phyloP scores from a whole-genome alignment of 441 rosid species.

The California macrophylla region DNA sequence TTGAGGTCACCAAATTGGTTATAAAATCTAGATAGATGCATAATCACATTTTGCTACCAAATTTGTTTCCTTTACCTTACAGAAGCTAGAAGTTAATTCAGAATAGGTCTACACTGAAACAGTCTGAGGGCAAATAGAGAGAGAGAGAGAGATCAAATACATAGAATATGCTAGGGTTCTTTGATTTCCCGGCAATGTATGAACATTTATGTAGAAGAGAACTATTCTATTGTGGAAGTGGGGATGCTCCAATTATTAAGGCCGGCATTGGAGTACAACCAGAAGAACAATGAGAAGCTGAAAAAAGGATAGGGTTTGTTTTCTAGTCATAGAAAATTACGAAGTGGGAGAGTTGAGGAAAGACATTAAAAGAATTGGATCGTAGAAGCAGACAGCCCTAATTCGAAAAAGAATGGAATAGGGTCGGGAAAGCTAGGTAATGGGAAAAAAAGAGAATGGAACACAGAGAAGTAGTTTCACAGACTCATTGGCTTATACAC shows the following conservation, averaged over 20 bases:
- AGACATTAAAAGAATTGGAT: background rate
- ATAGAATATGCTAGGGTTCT: background rate
- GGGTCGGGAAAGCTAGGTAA: background rate
- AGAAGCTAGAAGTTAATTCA: background rate
- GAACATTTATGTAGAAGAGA: background rate
- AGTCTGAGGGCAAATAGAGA: background rate
- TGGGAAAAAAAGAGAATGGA: background rate
- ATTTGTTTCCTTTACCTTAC: background rate
- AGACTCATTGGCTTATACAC: background rate
- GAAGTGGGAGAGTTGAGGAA: conserved; percentile 3
- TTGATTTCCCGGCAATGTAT: background rate
- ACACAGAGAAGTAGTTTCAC: background rate
- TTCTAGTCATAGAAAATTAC: conserved; percentile 4
- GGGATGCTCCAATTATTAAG: conserved; percentile 3
- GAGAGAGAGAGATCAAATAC: background rate
- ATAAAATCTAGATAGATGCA: background rate
- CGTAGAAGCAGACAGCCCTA: conserved; percentile 6
- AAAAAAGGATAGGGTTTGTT: conserved; percentile 1
- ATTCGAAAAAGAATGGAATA: conserved; percentile 5
- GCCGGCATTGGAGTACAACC: conserved; percentile 5
- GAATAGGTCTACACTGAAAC: background rate
- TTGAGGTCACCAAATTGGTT: background rate
- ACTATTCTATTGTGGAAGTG: background rate
- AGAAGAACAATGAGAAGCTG: conserved; percentile 7
- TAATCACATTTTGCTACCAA: conserved; percentile 1